These are phyloP conservation scores for Daedaleopsis sinensis DNA, from an alignment of 768 basidiomycete genomes.

Conservation along the genomic window DNA sequence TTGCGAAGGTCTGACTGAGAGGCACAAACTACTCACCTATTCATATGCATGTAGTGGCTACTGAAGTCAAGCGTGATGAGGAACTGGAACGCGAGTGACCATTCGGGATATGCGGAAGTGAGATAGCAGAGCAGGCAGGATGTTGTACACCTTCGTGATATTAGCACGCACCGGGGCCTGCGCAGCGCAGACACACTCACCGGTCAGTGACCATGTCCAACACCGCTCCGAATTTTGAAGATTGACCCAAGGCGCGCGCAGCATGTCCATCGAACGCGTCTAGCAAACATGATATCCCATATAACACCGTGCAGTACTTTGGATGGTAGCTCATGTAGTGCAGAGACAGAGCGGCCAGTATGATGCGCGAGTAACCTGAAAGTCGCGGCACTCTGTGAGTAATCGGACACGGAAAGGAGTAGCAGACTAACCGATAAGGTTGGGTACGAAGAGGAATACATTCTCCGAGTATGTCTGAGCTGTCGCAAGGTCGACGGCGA, in stretches of 20 bases:
- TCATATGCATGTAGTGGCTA: constrained; percentile 99
- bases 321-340: constrained; percentile 96
- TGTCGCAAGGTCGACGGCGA: constrained; percentile 85
- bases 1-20: constrained; percentile 5
- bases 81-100: constrained; percentile 87
- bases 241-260: constrained; percentile 85
- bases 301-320: constrained; percentile 86
- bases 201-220: constrained; percentile 99
- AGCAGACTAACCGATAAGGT: constrained; percentile 79
- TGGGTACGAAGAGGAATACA: constrained; percentile 96
- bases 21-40: constrained; percentile 63
- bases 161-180: too few relatives aligned
- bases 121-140: constrained; percentile 94
- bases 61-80: constrained; percentile 97
- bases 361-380: constrained; percentile 86
- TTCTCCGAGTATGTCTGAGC: constrained; percentile 90
- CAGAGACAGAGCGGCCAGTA: constrained; percentile 87
- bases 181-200: constrained; percentile 45
- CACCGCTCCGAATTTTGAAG: constrained; percentile 96
- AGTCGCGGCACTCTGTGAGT: neutral
- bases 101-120: constrained; percentile 85
- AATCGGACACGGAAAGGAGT: constrained; percentile 5
- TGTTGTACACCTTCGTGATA: constrained; percentile 82
- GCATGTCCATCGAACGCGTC: constrained; percentile 96
- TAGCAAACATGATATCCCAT: constrained; percentile 87